Conservation (phyloP, 1,284 basidiomycete species). For the Puccinia coronata region DNA sequence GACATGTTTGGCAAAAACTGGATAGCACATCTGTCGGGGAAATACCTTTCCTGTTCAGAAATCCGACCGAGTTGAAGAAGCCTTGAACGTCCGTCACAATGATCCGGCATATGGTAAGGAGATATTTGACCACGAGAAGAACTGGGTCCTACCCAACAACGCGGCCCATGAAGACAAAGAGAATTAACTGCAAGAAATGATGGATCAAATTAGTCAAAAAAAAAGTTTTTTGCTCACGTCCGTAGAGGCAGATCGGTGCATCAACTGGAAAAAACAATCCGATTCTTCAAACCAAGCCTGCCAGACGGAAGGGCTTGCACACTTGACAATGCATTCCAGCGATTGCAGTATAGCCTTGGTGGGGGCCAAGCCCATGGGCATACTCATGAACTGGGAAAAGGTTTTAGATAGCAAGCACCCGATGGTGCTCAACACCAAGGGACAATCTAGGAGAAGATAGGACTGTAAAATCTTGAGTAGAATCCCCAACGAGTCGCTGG, state of each 20-base stretch:
- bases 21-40: constrained; percentile 23
- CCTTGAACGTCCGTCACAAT: constrained; percentile 29
- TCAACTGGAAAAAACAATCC: constrained; percentile 36
- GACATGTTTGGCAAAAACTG: constrained; percentile 43
- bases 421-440: constrained; percentile 16
- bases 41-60: constrained; percentile 10
- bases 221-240: constrained; percentile 28
- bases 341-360: constrained; percentile 25
- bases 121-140: constrained; percentile 28
- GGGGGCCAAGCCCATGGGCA: constrained; percentile 21
- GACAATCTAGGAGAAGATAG: constrained; percentile 30
- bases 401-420: constrained; percentile 14
- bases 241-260: constrained; percentile 18
- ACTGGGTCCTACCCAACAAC: constrained; percentile 11
- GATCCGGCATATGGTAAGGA: constrained; percentile 26
- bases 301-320: constrained; percentile 22
- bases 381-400: constrained; percentile 21
- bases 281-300: constrained; percentile 37
- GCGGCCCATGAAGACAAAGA: background rate
- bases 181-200: background rate
- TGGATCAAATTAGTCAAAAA: background rate
- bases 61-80: constrained; percentile 31
- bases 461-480: constrained; percentile 40
- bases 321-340: constrained; percentile 30
- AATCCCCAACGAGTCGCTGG: constrained; percentile 35